Percentiles rank a stretch among this genome's conserved stretches.
Conservation (phyloP, 768 basidiomycete genomes). For the Tylopilus vinaceipallidus region DNA sequence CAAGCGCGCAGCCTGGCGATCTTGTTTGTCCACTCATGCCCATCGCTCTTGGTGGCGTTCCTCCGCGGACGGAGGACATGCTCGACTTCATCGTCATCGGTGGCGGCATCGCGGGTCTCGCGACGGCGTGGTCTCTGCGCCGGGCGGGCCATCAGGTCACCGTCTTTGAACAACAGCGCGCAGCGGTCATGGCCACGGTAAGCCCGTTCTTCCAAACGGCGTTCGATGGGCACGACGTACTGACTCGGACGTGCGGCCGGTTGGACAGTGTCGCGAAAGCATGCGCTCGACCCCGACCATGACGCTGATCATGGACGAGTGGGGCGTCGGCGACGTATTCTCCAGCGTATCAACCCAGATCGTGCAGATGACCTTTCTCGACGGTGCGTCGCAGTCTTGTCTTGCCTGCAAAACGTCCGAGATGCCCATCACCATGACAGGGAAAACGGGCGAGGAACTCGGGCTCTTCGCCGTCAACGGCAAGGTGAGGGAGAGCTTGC, state of each 20-base stretch:
- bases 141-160: slow-evolving; percentile 55
- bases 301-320: slow-evolving; percentile 50
- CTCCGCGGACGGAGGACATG: slow-evolving; percentile 10
- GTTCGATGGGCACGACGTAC: no score
- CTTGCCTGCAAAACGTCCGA: no score
- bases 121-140: slow-evolving; percentile 51
- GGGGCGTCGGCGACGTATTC: slow-evolving; percentile 49
- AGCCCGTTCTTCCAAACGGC: no score
- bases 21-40: no score
- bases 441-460: slow-evolving; percentile 41
- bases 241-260: not conserved
- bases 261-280: slow-evolving; percentile 34
- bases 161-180: slow-evolving; percentile 48
- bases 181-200: slow-evolving; percentile 39
- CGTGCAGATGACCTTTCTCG: slow-evolving; percentile 13
- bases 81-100: slow-evolving; percentile 26
- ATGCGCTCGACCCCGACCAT: slow-evolving; percentile 55
- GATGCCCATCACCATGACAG: slow-evolving; percentile 23
- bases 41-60: slow-evolving; percentile 2
- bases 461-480: slow-evolving; percentile 45
- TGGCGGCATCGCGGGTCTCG: slow-evolving; percentile 47
- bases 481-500: slow-evolving; percentile 42
- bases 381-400: slow-evolving; percentile 8
- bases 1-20: no score
- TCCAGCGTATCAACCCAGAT: slow-evolving; percentile 29